Evolutionary conservation across 306 rosid genomes (phyloP).

Genomic region (Cucumis melo): DNA sequence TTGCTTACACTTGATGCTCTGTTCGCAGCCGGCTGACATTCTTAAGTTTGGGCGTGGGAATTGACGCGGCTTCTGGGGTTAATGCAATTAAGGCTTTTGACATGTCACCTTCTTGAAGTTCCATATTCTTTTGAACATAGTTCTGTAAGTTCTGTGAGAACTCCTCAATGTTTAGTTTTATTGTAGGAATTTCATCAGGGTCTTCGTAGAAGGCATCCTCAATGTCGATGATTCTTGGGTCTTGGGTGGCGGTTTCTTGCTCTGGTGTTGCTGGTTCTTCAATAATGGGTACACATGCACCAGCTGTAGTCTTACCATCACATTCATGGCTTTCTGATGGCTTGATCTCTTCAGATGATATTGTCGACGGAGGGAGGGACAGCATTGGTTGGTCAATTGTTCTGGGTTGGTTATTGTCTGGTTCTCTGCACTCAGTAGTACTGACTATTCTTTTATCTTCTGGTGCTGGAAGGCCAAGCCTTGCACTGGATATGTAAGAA

Average conservation of each 20-base stretch:
- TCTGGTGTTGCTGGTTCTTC: constrained; percentile 97
- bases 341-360: constrained; percentile 30
- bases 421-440: constrained; percentile 30
- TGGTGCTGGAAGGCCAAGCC: constrained; percentile 92
- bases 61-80: constrained; percentile 61
- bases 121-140: constrained; percentile 78
- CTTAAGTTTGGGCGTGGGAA: constrained; percentile 85
- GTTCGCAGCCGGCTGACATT: constrained; percentile 77
- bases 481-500: constrained; percentile 58
- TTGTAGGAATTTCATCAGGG: constrained; percentile 67
- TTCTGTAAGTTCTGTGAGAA: constrained; percentile 72
- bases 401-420: constrained; percentile 21
- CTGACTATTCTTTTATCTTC: constrained; percentile 59
- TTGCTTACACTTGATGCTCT: constrained; percentile 92
- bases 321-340: constrained; percentile 30
- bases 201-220: constrained; percentile 67
- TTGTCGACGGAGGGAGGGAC: constrained; percentile 37
- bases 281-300: constrained; percentile 64
- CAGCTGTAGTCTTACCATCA: constrained; percentile 17
- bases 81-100: constrained; percentile 83
- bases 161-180: constrained; percentile 62
- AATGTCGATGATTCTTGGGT: constrained; percentile 35
- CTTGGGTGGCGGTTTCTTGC: constrained; percentile 41
- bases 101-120: constrained; percentile 78
- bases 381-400: constrained; percentile 30